A percentile compares a stretch with the other conserved stretches of the same genome.
phyloP scores from a whole-genome alignment of 2,329 filamentous ascomycete genomes.

The Colletotrichum chlorophyti region DNA sequence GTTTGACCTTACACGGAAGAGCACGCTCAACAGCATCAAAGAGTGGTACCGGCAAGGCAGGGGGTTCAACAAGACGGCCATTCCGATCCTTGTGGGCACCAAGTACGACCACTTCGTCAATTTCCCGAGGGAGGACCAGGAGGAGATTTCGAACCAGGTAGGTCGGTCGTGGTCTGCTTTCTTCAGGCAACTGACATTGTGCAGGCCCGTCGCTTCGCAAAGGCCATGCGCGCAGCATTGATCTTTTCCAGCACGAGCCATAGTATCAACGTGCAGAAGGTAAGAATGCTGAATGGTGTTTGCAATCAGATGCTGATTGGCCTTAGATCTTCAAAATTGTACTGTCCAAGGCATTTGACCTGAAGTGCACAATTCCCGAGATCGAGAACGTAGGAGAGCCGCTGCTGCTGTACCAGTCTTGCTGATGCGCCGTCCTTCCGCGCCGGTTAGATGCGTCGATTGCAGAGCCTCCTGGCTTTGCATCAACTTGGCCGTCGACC shows the following conservation, averaged over 20 bases:
- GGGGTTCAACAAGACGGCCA: slow-evolving; percentile 99
- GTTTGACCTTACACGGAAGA: slow-evolving; percentile 98
- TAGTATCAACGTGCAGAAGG: slow-evolving; percentile 99
- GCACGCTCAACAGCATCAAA: slow-evolving; percentile 98
- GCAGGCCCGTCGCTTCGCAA: slow-evolving; percentile 94
- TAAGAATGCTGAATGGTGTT: slow-evolving; percentile 44
- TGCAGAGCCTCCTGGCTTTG: slow-evolving; percentile 1
- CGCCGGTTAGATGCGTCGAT: too few relatives aligned
- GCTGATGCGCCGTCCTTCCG: slow-evolving; percentile 35
- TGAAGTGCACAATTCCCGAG: slow-evolving; percentile 98
- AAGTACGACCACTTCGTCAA: slow-evolving; percentile 99
- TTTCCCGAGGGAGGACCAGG: slow-evolving; percentile 95
- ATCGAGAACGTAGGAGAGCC: slow-evolving; percentile 98
- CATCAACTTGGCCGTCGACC: slow-evolving; percentile 10
- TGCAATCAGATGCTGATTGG: slow-evolving; percentile 17
- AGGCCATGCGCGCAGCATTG: slow-evolving; percentile 95
- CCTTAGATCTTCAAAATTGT: slow-evolving; percentile 98
- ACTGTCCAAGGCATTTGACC: slow-evolving; percentile 95
- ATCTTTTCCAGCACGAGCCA: slow-evolving; percentile 99
- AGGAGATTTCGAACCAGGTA: slow-evolving; percentile 97
- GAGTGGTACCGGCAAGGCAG: slow-evolving; percentile 98
- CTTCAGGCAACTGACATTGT: background rate
- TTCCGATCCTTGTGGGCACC: slow-evolving; percentile 94
- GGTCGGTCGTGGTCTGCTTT: slow-evolving; percentile 22
- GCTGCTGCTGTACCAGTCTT: slow-evolving; percentile 84